phyloP scores from a whole-genome alignment of 2,329 filamentous ascomycete genomes.

The Volutella citrinella region DNA sequence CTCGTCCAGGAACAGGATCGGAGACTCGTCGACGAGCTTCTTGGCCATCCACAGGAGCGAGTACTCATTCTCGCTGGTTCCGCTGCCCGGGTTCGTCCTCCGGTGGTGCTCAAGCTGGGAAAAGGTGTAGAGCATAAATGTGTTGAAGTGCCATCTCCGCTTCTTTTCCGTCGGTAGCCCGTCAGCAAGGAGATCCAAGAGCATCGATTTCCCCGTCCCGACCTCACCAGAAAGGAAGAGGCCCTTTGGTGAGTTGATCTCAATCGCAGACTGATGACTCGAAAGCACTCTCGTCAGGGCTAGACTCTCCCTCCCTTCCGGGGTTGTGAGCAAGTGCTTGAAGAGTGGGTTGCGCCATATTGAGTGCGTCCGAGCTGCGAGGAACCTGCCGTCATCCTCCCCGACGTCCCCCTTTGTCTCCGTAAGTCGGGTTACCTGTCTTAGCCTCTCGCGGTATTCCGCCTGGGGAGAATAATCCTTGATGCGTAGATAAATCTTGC shows the following conservation, averaged over 20 bases:
- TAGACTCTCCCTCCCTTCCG: conserved; percentile 55
- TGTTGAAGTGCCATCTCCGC: conserved; percentile 78
- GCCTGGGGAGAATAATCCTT: conserved; percentile 74
- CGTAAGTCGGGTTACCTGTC: conserved; percentile 53
- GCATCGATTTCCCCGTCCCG: conserved; percentile 80
- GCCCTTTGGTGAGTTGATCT: conserved; percentile 69
- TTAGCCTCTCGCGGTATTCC: conserved; percentile 66
- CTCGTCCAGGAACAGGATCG: conserved; percentile 78
- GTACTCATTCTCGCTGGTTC: conserved; percentile 45
- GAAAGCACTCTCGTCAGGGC: conserved; percentile 68
- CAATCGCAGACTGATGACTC: conserved; percentile 67
- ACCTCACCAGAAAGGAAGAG: conserved; percentile 79
- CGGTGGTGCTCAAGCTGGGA: conserved; percentile 68
- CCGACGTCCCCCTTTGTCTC: conserved; percentile 28
- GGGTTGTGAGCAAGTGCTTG: conserved; percentile 54
- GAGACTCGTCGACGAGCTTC: conserved; percentile 70
- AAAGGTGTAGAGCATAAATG: conserved; percentile 78
- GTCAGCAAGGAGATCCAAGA: conserved; percentile 78
- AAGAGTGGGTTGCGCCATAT: conserved; percentile 59
- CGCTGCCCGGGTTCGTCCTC: conserved; percentile 26
- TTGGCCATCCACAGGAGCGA: conserved; percentile 72
- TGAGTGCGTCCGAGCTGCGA: conserved; percentile 52
- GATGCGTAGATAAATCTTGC: conserved; percentile 70
- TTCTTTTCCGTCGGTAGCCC: conserved; percentile 72
- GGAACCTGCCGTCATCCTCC: conserved; percentile 29